Evolutionary conservation across 139 green algal genomes (phyloP).

Genomic region (Chlorella vulgaris): DNA sequence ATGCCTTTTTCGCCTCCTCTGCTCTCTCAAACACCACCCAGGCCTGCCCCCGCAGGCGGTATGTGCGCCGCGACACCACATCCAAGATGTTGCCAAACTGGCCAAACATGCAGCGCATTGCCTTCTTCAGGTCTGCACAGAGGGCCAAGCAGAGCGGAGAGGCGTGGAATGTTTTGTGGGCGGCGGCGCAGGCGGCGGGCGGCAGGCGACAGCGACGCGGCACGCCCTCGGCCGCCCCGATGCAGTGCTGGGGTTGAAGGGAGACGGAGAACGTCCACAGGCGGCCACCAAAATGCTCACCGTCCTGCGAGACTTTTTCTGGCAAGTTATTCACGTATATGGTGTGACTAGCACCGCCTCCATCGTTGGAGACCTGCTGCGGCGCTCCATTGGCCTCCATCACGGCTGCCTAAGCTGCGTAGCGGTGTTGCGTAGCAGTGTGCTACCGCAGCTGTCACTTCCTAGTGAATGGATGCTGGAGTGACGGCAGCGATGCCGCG

Average conservation of each 20-base stretch:
- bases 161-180: neutral
- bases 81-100: constrained; percentile 97
- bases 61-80: constrained; percentile 86
- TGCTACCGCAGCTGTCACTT: neutral
- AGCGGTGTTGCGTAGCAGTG: neutral
- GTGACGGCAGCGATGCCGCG: no score
- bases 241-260: neutral
- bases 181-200: no score
- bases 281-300: constrained; percentile 47
- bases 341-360: no score
- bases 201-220: no score
- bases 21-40: constrained; percentile 96
- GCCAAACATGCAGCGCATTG: constrained; percentile 92
- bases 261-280: neutral
- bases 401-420: neutral
- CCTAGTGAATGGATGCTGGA: no score
- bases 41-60: constrained; percentile 89
- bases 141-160: neutral
- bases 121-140: constrained; percentile 90
- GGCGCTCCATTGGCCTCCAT: constrained; percentile 1
- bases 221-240: no score
- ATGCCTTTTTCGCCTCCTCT: constrained; percentile 78
- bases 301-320: constrained; percentile 94
- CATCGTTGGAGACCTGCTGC: neutral
- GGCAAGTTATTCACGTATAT: constrained; percentile 95